Evolutionary conservation across 1,284 basidiomycete genomes (phyloP).

Genomic region (Ustanciosporium gigantosporum): DNA sequence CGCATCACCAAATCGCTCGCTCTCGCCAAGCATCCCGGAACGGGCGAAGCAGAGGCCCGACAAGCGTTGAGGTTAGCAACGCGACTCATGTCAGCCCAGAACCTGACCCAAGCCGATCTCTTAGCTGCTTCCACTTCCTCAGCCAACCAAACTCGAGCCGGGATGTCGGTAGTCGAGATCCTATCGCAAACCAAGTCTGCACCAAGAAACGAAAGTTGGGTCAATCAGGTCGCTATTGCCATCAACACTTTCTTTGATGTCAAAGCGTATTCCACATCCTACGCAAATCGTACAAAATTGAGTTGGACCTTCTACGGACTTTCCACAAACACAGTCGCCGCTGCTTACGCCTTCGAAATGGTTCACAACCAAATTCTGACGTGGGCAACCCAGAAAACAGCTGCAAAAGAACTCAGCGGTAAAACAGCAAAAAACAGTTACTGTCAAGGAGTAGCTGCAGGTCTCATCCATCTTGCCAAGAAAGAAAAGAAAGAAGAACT

Average conservation of each 20-base stretch:
- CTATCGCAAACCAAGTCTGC: slow-evolving; percentile 18
- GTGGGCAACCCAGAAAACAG: slow-evolving; percentile 26
- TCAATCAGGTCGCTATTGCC: slow-evolving; percentile 30
- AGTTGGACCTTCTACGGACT: slow-evolving; percentile 47
- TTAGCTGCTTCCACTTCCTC: slow-evolving; percentile 20
- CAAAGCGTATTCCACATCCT: slow-evolving; percentile 31
- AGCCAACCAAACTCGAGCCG: slow-evolving; percentile 18
- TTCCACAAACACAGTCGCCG: slow-evolving; percentile 43
- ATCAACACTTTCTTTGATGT: slow-evolving; percentile 42
- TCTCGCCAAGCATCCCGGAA: slow-evolving; percentile 36
- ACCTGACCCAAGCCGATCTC: slow-evolving; percentile 42
- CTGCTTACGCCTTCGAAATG: slow-evolving; percentile 47
- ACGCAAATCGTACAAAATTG: slow-evolving; percentile 18
- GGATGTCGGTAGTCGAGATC: slow-evolving; percentile 37
- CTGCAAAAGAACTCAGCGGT: slow-evolving; percentile 3
- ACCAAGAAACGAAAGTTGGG: slow-evolving; percentile 37
- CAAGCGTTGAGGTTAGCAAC: slow-evolving; percentile 36
- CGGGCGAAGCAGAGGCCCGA: slow-evolving; percentile 39
- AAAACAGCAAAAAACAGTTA: slow-evolving; percentile 40
- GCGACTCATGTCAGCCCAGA: slow-evolving; percentile 35
- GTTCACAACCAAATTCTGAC: slow-evolving; percentile 44
- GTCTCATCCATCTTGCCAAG: slow-evolving; percentile 33
- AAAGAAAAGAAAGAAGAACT: slow-evolving; percentile 43
- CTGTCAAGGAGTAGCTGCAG: slow-evolving; percentile 27
- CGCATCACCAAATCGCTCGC: slow-evolving; percentile 40